Conservation (phyloP, 23 red algal species). For the Pyropia yezoensis region DNA sequence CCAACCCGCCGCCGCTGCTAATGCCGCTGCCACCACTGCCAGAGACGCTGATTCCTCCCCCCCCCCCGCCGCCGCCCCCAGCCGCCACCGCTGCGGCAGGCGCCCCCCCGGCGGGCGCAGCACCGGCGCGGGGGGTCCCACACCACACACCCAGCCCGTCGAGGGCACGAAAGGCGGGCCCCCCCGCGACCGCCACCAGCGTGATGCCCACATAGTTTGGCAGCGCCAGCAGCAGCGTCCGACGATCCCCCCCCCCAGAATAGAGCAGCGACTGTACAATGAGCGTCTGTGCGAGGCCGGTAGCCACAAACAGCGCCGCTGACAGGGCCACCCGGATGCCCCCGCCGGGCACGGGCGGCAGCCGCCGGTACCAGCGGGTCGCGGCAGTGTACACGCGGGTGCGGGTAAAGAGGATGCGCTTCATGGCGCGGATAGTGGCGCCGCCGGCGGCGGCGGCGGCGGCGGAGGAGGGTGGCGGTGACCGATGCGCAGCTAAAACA, state of each 20-base stretch:
- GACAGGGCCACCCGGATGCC: constrained; percentile 28
- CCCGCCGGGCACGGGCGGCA: constrained; percentile 32
- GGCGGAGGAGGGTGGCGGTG: too few relatives aligned
- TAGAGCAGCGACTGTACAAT: constrained; percentile 64
- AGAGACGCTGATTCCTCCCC: too few relatives aligned
- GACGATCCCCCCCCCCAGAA: constrained; percentile 59
- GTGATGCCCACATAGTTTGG: constrained; percentile 71
- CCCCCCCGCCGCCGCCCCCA: background rate
- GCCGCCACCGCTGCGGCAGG: background rate
- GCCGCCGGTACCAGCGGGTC: too few relatives aligned
- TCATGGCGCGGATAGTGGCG: too few relatives aligned
- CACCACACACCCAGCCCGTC: constrained; percentile 46
- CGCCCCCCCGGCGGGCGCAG: background rate
- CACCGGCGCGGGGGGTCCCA: constrained; percentile 11
- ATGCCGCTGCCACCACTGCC: too few relatives aligned
- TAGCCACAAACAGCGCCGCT: constrained; percentile 43
- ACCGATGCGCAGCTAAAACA: too few relatives aligned
- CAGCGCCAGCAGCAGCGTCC: constrained; percentile 67
- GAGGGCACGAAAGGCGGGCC: constrained; percentile 36
- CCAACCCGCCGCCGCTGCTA: constrained; percentile 6
- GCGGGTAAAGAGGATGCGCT: too few relatives aligned
- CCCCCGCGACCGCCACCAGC: constrained; percentile 34
- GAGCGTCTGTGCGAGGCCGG: constrained; percentile 62
- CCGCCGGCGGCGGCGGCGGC: too few relatives aligned
- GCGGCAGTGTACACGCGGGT: too few relatives aligned